phyloP scores from a whole-genome alignment of 2,329 filamentous ascomycete species.

The Fusarium sp. region DNA sequence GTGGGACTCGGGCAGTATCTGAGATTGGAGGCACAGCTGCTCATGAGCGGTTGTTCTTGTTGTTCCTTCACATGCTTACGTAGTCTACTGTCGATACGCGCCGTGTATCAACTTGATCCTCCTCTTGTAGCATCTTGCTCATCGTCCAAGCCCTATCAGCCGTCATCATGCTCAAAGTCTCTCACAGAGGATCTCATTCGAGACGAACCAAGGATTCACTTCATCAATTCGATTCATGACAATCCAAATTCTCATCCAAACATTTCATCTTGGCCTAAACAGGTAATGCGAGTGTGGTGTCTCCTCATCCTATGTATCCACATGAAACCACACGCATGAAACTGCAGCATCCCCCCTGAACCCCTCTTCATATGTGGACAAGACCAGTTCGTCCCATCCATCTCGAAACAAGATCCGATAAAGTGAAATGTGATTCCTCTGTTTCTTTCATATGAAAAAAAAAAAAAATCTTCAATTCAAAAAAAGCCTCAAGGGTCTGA shows the following conservation, averaged over 20 bases:
- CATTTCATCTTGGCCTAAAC: conserved; percentile 2
- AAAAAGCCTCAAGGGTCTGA: background rate
- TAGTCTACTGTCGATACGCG: conserved; percentile 7
- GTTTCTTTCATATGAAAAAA: background rate
- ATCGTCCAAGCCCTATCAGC: background rate
- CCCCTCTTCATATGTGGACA: conserved; percentile 20
- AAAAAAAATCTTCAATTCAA: background rate
- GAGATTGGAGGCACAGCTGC: conserved; percentile 3
- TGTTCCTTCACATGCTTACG: conserved; percentile 14
- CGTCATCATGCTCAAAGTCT: background rate
- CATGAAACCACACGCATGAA: conserved; percentile 23
- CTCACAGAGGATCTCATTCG: background rate
- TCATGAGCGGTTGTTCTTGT: conserved; percentile 2
- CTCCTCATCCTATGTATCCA: background rate
- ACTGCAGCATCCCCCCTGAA: conserved; percentile 19
- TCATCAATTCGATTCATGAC: background rate
- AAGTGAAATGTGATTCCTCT: background rate
- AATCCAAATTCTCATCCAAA: background rate
- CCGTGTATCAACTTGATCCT: conserved; percentile 17
- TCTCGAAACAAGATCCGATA: conserved; percentile 1
- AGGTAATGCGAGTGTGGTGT: conserved; percentile 3
- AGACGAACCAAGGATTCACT: conserved; percentile 14
- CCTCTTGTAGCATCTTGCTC: conserved; percentile 2
- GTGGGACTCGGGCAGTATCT: background rate
- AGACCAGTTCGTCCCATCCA: conserved; percentile 11